These are phyloP conservation scores for Geum urbanum DNA, from an alignment of 306 rosid genomes.

Conservation along the genomic window DNA sequence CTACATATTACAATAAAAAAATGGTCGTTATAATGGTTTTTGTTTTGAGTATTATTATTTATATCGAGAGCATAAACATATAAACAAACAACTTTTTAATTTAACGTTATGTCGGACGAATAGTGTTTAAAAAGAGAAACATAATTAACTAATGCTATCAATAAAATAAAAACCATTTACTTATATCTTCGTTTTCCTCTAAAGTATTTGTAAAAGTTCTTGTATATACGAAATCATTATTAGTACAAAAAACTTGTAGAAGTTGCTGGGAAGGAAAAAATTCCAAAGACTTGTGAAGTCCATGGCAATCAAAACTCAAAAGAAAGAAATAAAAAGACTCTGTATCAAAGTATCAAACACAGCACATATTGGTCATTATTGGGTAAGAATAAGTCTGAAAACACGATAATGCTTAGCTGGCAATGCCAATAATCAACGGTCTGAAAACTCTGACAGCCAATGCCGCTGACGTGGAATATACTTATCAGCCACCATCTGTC, in stretches of 20 bases:
- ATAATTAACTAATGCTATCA: too few relatives aligned
- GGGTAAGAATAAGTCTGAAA: slow-evolving; percentile 33
- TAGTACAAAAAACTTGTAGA: neutral
- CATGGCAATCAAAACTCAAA: neutral
- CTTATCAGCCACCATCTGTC: slow-evolving; percentile 25
- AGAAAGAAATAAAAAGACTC: neutral
- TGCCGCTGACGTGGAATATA: slow-evolving; percentile 51
- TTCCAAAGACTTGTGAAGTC: slow-evolving; percentile 1
- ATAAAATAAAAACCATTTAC: too few relatives aligned
- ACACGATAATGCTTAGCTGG: slow-evolving; percentile 63
- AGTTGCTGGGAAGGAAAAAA: neutral
- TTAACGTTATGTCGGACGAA: too few relatives aligned
- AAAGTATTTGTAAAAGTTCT: neutral
- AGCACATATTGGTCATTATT: slow-evolving; percentile 49
- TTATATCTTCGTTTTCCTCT: too few relatives aligned
- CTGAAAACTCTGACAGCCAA: slow-evolving; percentile 36
- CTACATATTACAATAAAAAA: too few relatives aligned
- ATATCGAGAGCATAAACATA: too few relatives aligned
- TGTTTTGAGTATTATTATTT: too few relatives aligned
- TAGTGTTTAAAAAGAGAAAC: too few relatives aligned
- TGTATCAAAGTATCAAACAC: slow-evolving; percentile 14
- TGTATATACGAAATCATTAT: neutral
- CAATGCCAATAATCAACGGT: slow-evolving; percentile 52
- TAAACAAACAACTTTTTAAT: too few relatives aligned
- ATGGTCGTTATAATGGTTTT: too few relatives aligned